Percentiles rank a stretch among this genome's conserved stretches.
These are phyloP conservation scores for Isatis lusitanica DNA, from an alignment of 441 rosid genomes.

Conservation along the genomic window DNA sequence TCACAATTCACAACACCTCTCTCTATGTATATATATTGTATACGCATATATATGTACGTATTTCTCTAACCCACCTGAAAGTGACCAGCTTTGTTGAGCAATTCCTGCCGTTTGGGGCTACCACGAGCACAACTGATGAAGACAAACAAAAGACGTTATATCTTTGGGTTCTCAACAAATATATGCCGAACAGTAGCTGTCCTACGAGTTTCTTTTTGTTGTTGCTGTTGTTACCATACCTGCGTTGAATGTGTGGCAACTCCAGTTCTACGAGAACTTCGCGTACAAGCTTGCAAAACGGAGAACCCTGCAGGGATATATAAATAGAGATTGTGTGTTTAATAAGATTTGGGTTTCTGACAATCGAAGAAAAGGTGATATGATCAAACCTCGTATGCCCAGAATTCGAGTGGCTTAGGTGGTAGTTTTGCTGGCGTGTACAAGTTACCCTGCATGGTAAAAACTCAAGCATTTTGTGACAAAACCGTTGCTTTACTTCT, in stretches of 20 bases:
- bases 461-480: constrained; percentile 21
- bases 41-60: neutral
- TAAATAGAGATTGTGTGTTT: neutral
- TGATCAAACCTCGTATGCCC: constrained; percentile 80
- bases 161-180: neutral
- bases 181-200: neutral
- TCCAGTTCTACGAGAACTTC: constrained; percentile 88
- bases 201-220: neutral
- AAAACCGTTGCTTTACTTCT: neutral
- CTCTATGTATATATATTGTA: neutral
- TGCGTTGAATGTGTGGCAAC: constrained; percentile 71
- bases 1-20: neutral
- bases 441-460: constrained; percentile 58
- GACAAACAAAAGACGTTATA: constrained; percentile 7
- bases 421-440: constrained; percentile 79
- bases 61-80: constrained; percentile 62
- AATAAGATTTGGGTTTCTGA: neutral
- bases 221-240: constrained; percentile 45
- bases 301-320: constrained; percentile 61
- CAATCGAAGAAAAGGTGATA: neutral
- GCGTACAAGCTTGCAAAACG: constrained; percentile 81
- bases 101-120: constrained; percentile 73
- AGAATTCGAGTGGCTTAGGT: constrained; percentile 80
- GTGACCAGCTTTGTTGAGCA: constrained; percentile 61
- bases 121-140: constrained; percentile 82